A percentile compares a stretch with the other conserved stretches of the same genome.
Conservation (phyloP, 2,329 filamentous ascomycete species). For the Aspergillus sp. region DNA sequence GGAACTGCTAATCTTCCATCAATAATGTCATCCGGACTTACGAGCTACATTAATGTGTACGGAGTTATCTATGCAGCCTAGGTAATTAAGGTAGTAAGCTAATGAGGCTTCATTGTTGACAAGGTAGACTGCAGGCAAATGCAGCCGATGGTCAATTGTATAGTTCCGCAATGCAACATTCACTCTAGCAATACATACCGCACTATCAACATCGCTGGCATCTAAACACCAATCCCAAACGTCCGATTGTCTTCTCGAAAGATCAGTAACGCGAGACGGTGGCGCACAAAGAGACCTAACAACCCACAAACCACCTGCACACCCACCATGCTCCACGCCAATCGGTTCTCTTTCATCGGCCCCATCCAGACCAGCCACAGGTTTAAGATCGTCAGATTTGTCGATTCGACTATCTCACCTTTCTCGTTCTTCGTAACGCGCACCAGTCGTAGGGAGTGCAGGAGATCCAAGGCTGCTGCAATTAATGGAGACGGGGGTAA, state of each 20-base stretch:
- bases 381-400: constrained; percentile 91
- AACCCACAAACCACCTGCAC: constrained; percentile 75
- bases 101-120: too few species aligned
- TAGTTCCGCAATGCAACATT: neutral
- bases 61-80: too few species aligned
- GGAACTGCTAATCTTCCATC: neutral
- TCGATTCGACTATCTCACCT: constrained; percentile 72
- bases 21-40: too few species aligned
- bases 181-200: neutral
- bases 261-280: constrained; percentile 79
- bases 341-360: constrained; percentile 78
- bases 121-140: too few species aligned
- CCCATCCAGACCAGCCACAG: constrained; percentile 96
- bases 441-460: constrained; percentile 67
- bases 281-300: constrained; percentile 79
- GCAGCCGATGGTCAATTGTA: neutral
- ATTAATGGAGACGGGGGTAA: constrained; percentile 67
- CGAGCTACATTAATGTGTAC: too few species aligned
- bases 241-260: constrained; percentile 81
- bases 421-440: constrained; percentile 64
- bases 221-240: constrained; percentile 19
- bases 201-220: neutral
- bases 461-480: constrained; percentile 61
- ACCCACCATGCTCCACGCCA: constrained; percentile 75
- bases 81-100: too few species aligned